A percentile compares a stretch with the other conserved stretches of the same genome.
Conservation (phyloP, 2,329 filamentous ascomycete species). For the Clathrospora elynae region DNA sequence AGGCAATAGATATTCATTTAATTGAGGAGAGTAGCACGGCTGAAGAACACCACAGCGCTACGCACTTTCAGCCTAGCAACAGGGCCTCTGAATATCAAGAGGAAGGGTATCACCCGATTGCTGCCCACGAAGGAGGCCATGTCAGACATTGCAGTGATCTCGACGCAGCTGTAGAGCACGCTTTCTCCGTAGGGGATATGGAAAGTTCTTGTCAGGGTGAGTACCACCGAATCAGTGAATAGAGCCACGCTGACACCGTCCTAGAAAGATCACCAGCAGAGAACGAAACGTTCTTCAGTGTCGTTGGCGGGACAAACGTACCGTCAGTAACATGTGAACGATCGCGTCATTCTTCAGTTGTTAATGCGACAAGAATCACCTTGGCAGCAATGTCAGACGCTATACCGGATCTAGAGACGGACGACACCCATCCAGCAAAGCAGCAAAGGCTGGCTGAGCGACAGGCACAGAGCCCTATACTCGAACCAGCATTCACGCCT, state of each 20-base stretch:
- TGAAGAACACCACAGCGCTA: slow-evolving; percentile 3
- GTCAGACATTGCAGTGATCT: background rate
- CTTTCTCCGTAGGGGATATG: slow-evolving; percentile 12
- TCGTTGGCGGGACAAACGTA: slow-evolving; percentile 5
- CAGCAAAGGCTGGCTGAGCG: slow-evolving; percentile 8
- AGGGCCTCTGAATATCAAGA: background rate
- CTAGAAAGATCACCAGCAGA: slow-evolving; percentile 9
- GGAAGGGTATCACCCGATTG: background rate
- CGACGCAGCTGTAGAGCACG: slow-evolving; percentile 1
- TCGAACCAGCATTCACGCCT: slow-evolving; percentile 8
- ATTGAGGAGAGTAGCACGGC: background rate
- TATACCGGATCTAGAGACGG: slow-evolving; percentile 9
- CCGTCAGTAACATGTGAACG: slow-evolving; percentile 11
- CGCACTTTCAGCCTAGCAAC: background rate
- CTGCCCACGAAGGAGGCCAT: background rate
- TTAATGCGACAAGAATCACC: slow-evolving; percentile 9
- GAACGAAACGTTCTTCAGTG: slow-evolving; percentile 9
- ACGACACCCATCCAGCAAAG: slow-evolving; percentile 13
- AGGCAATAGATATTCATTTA: background rate
- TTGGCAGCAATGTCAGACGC: slow-evolving; percentile 9
- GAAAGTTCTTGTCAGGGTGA: slow-evolving; percentile 14
- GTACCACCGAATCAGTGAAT: slow-evolving; percentile 13
- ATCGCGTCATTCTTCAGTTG: slow-evolving; percentile 11
- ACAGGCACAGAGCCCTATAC: slow-evolving; percentile 12
- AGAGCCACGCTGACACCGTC: slow-evolving; percentile 7